A percentile compares a stretch with the other conserved stretches of the same genome.
These are phyloP conservation scores for Backusella liffmaniae DNA, from an alignment of 192 early-diverging fungal genomes.

Conservation along the genomic window DNA sequence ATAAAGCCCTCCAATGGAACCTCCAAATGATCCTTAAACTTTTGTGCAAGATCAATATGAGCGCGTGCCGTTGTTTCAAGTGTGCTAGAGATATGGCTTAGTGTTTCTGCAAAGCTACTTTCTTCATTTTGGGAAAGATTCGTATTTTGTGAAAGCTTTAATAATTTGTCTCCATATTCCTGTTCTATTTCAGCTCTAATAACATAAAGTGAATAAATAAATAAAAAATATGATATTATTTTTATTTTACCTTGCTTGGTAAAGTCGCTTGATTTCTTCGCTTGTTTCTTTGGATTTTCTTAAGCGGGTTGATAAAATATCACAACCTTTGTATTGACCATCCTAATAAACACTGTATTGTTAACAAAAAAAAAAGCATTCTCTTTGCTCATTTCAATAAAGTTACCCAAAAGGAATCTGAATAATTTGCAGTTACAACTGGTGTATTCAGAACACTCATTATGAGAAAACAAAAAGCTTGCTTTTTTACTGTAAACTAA, in stretches of 20 bases:
- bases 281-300: slow-evolving; percentile 71
- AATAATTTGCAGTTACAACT: slow-evolving; percentile 9
- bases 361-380: background rate
- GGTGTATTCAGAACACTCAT: slow-evolving; percentile 7
- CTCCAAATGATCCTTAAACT: slow-evolving; percentile 65
- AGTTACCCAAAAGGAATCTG: slow-evolving; percentile 35
- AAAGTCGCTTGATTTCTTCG: slow-evolving; percentile 62
- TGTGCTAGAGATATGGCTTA: slow-evolving; percentile 56
- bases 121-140: slow-evolving; percentile 10
- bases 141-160: slow-evolving; percentile 36
- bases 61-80: slow-evolving; percentile 63
- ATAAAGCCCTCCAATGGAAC: slow-evolving; percentile 58
- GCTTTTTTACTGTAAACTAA: background rate
- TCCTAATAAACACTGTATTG: slow-evolving; percentile 34
- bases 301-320: slow-evolving; percentile 59
- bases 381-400: background rate
- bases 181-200: slow-evolving; percentile 66
- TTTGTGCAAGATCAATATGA: slow-evolving; percentile 65
- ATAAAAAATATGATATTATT: background rate
- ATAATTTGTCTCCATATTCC: slow-evolving; percentile 67
- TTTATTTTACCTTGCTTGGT: slow-evolving; percentile 48
- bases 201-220: background rate
- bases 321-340: slow-evolving; percentile 65
- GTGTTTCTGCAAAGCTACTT: slow-evolving; percentile 56
- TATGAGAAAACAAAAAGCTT: background rate